Conservation (phyloP, 2,329 filamentous ascomycete genomes). For the Fusarium pininemorale region DNA sequence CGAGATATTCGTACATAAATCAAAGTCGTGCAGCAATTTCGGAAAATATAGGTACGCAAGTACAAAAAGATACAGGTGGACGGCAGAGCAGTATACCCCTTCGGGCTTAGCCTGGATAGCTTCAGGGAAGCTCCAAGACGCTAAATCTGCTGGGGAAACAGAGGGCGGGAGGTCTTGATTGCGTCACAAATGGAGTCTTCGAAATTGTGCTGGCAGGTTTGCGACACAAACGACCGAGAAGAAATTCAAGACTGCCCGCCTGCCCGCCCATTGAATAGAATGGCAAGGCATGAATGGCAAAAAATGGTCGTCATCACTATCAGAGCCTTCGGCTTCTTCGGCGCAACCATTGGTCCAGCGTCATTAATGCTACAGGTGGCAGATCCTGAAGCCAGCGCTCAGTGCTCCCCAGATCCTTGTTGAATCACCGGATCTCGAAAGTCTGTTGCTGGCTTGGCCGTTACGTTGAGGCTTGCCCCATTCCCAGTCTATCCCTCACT, state of each 20-base stretch:
- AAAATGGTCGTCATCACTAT: conserved; percentile 19
- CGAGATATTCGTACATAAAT: neutral
- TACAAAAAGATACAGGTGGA: conserved; percentile 8
- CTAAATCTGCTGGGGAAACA: conserved; percentile 24
- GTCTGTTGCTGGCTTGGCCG: conserved; percentile 18
- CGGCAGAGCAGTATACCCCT: neutral
- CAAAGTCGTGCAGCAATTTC: conserved; percentile 6
- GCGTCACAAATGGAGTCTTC: conserved; percentile 34
- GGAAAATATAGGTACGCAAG: neutral
- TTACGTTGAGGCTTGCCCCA: conserved; percentile 20
- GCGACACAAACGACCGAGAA: neutral
- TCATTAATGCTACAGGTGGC: neutral
- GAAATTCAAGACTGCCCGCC: conserved; percentile 5
- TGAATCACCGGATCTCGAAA: conserved; percentile 19
- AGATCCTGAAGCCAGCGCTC: neutral
- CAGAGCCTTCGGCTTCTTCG: neutral
- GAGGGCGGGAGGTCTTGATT: conserved; percentile 18
- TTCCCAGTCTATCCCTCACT: conserved; percentile 2
- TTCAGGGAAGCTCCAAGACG: conserved; percentile 31
- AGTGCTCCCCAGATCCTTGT: conserved; percentile 17
- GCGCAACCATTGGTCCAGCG: conserved; percentile 7
- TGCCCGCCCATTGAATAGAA: neutral
- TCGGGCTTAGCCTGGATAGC: conserved; percentile 23
- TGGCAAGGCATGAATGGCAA: neutral
- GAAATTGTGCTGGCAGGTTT: conserved; percentile 11